Conservation (phyloP, 2,329 filamentous ascomycete genomes). For the Parastagonospora avenae region DNA sequence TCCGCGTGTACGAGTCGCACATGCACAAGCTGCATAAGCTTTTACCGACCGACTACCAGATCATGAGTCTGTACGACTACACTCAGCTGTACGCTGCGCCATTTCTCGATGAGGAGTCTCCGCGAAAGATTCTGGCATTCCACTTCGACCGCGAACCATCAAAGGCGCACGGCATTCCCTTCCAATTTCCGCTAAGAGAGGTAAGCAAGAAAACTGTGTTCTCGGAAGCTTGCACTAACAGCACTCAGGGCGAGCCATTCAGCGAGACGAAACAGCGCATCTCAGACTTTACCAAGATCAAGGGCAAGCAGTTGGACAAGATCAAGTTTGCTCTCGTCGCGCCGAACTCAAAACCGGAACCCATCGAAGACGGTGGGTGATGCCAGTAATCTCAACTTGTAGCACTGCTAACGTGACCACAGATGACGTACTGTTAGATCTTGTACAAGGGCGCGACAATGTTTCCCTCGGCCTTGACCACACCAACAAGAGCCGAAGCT, state of each 20-base stretch:
- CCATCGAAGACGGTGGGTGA: slow-evolving; percentile 84
- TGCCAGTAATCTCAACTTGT: not conserved
- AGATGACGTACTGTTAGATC: slow-evolving; percentile 56
- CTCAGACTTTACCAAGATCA: slow-evolving; percentile 89
- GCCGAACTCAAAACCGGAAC: slow-evolving; percentile 78
- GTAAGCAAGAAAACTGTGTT: slow-evolving; percentile 52
- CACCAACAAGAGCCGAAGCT: slow-evolving; percentile 64
- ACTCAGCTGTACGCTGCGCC: slow-evolving; percentile 80
- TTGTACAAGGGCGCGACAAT: slow-evolving; percentile 45
- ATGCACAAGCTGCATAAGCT: slow-evolving; percentile 84
- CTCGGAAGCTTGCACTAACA: slow-evolving; percentile 23
- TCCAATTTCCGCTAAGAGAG: slow-evolving; percentile 84
- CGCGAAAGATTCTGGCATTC: slow-evolving; percentile 78
- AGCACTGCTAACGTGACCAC: slow-evolving; percentile 12
- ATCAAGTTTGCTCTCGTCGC: slow-evolving; percentile 86
- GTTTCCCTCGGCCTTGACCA: slow-evolving; percentile 62
- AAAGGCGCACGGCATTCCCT: slow-evolving; percentile 86
- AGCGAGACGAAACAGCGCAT: slow-evolving; percentile 92
- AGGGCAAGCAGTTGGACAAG: slow-evolving; percentile 98
- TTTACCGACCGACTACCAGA: slow-evolving; percentile 69
- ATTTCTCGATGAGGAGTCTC: slow-evolving; percentile 70
- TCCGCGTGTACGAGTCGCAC: slow-evolving; percentile 83
- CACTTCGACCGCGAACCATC: slow-evolving; percentile 91
- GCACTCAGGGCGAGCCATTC: slow-evolving; percentile 75
- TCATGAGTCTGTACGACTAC: slow-evolving; percentile 87